These are phyloP conservation scores for Daphne laureola DNA, from an alignment of 441 rosid genomes.

Conservation along the genomic window DNA sequence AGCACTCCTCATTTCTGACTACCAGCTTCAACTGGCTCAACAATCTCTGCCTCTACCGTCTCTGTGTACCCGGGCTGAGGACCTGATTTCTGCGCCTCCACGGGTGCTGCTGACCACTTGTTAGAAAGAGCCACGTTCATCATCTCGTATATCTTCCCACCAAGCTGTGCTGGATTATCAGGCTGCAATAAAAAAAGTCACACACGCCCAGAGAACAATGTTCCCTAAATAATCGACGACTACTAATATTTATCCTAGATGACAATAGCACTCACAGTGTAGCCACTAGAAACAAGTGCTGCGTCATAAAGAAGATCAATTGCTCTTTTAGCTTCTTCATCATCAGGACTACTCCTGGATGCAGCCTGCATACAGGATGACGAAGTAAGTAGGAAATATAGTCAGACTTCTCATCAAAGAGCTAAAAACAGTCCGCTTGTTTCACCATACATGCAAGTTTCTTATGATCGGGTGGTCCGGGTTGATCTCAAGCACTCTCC, in stretches of 20 bases:
- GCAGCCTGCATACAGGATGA: slow-evolving; percentile 50
- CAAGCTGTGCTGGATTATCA: slow-evolving; percentile 83
- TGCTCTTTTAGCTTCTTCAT: slow-evolving; percentile 70
- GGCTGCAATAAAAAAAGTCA: slow-evolving; percentile 45
- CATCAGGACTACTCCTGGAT: slow-evolving; percentile 50
- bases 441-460: slow-evolving; percentile 44
- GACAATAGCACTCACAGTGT: slow-evolving; percentile 45
- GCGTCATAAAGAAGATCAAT: slow-evolving; percentile 83
- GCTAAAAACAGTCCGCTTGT: background rate
- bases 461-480: slow-evolving; percentile 74
- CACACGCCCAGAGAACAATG: no score
- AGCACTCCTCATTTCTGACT: slow-evolving; percentile 41
- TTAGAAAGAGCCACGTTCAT: slow-evolving; percentile 73
- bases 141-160: slow-evolving; percentile 95
- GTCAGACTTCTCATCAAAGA: slow-evolving; percentile 1
- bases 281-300: slow-evolving; percentile 85
- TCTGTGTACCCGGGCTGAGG: slow-evolving; percentile 23
- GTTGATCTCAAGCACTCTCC: slow-evolving; percentile 92
- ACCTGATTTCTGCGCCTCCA: slow-evolving; percentile 19
- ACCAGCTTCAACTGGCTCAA: slow-evolving; percentile 62
- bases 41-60: slow-evolving; percentile 70
- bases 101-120: slow-evolving; percentile 58
- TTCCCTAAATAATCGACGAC: no score
- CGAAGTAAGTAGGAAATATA: slow-evolving; percentile 1
- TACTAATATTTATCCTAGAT: no score